Evolutionary conservation across 495 filamentous ascomycete species (phyloP).

Genomic region (Rostrohypoxylon terebratum): DNA sequence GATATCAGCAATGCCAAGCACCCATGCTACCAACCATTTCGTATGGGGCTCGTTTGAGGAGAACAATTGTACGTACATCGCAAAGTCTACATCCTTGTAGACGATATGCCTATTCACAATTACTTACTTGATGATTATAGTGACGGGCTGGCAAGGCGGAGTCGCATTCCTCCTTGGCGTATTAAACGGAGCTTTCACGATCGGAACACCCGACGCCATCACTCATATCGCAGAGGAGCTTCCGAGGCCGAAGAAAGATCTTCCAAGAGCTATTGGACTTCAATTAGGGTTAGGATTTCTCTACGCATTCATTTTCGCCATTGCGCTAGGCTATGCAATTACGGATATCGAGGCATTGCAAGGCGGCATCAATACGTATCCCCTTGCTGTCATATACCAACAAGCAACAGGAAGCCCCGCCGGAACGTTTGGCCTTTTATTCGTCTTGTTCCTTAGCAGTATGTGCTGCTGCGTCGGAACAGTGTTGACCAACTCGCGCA

Average conservation of each 20-base stretch:
- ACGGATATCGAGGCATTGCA: constrained; percentile 72
- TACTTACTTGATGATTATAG: constrained; percentile 20
- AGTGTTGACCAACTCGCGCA: constrained; percentile 81
- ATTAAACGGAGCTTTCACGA: constrained; percentile 86
- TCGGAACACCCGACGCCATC: constrained; percentile 82
- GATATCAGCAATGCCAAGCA: constrained; percentile 77
- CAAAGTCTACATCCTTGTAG: background rate
- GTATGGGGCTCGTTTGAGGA: constrained; percentile 71
- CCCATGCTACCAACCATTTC: constrained; percentile 66
- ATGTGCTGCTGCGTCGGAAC: constrained; percentile 73
- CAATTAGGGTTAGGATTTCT: constrained; percentile 70
- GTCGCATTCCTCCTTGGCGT: constrained; percentile 85
- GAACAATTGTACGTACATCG: constrained; percentile 59
- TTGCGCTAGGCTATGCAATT: constrained; percentile 79
- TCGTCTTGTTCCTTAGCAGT: constrained; percentile 75
- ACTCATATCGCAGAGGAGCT: constrained; percentile 88
- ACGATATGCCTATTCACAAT: background rate
- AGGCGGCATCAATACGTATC: constrained; percentile 69
- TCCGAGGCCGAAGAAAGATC: constrained; percentile 70
- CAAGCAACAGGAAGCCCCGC: constrained; percentile 75
- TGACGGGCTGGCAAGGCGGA: constrained; percentile 76
- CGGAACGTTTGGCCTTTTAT: constrained; percentile 72
- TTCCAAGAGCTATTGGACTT: constrained; percentile 71
- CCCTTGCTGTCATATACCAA: constrained; percentile 80
- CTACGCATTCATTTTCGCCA: constrained; percentile 78